Conservation (phyloP, 1,284 basidiomycete species). For the Cryptococcus sp. region DNA sequence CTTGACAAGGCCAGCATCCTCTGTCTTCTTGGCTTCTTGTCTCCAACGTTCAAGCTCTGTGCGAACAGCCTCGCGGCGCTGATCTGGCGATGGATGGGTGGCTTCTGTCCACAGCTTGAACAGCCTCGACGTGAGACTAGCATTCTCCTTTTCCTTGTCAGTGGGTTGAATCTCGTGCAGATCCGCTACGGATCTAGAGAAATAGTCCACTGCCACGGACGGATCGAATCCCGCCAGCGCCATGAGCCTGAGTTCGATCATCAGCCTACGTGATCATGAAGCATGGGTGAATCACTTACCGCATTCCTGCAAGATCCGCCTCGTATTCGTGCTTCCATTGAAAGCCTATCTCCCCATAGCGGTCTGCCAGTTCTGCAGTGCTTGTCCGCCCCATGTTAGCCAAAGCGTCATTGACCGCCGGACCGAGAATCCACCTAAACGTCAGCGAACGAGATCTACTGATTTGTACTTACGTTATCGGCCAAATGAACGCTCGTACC, state of each 20-base stretch:
- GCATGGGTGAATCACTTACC: conserved; percentile 55
- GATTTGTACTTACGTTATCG: conserved; percentile 61
- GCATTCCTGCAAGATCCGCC: conserved; percentile 80
- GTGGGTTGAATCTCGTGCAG: conserved; percentile 41
- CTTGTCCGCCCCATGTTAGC: conserved; percentile 74
- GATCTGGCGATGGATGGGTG: conserved; percentile 65
- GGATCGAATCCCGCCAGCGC: conserved; percentile 85
- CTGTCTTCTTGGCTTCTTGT: conserved; percentile 43
- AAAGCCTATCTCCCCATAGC: conserved; percentile 60
- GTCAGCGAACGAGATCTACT: neutral
- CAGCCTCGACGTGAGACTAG: conserved; percentile 24
- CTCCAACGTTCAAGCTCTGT: conserved; percentile 70
- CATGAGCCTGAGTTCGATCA: conserved; percentile 50
- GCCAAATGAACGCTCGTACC: conserved; percentile 74
- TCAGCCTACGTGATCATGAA: neutral
- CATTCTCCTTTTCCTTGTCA: conserved; percentile 22
- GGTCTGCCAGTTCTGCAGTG: conserved; percentile 68
- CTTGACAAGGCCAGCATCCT: too few species aligned
- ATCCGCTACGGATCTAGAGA: conserved; percentile 35
- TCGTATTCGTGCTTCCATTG: conserved; percentile 78
- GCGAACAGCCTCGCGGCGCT: conserved; percentile 62
- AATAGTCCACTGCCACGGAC: conserved; percentile 51
- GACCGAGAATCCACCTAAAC: conserved; percentile 71
- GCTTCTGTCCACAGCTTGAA: conserved; percentile 47
- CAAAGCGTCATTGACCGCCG: conserved; percentile 86